Base-by-base conservation (phyloP, 1,139 yeast genomes). In the Debaryomycetaceae sp. region DNA sequence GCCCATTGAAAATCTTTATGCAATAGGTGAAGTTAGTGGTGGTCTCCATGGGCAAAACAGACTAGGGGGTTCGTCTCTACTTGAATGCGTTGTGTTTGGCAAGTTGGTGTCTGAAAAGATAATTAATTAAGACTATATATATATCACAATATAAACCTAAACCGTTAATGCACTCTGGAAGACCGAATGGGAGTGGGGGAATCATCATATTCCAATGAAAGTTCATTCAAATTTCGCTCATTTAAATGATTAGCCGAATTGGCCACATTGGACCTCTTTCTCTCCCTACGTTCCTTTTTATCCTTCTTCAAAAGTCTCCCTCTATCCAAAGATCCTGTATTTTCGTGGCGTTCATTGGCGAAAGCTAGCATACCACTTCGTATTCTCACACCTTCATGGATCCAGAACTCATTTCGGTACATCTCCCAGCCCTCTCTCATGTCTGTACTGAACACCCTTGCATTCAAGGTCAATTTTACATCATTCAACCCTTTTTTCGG, bases 351-450 rank as follows among this genome's bases (percentile, higher is more conserved):
- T 4, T 53, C 59, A 30, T 57, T 57, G 13, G 63, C 60, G 50
- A 73, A 71, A 34, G 68, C 66, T 51, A 74, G 54, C 55, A 76
- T 62, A 37, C 66, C 63, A 42, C 71, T 70, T 37, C 89, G 70
- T 53, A 91, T 70, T 54, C 95, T 76, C 6, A 83, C 81, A 1
- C 90, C 86, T 61, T 90, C 97, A 54, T 86, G 76, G 31, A 83
- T 81, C 97, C 98, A 93, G 59, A 90, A 93, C 60, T 91, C 97
- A 56, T 88, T 88, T 47, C 99, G 70, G 58, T 91, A 93, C 40
- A 89, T 65, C 57, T 93, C 99, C 99, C 99, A 93, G 9, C 91
- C 95, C 60, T 91, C 97, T 52, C 97, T 75, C 4, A 87, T 81
- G 45, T 87, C 95, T 0, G 93, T 82, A 49, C 81, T 81, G 63